Percentiles rank a stretch among this genome's conserved stretches.
Conservation (phyloP, 2,329 filamentous ascomycete genomes). For the Trichophyton benhamiae region DNA sequence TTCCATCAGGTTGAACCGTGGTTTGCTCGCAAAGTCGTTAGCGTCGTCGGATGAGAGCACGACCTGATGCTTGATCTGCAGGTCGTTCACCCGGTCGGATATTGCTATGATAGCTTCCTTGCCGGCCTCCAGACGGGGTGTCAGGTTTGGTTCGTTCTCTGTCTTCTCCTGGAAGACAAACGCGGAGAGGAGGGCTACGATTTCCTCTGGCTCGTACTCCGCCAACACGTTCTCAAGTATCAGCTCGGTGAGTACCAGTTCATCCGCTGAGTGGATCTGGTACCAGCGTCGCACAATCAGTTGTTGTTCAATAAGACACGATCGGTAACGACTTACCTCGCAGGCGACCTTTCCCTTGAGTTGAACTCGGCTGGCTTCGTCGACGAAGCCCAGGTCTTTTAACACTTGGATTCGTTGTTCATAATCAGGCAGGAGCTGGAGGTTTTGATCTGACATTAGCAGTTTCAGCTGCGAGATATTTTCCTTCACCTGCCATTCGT, state of each 20-base stretch:
- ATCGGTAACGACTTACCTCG: slow-evolving; percentile 43
- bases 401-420: slow-evolving; percentile 87
- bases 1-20: slow-evolving; percentile 87
- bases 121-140: slow-evolving; percentile 67
- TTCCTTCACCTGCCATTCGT: slow-evolving; percentile 92
- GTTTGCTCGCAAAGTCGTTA: slow-evolving; percentile 78
- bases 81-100: slow-evolving; percentile 79
- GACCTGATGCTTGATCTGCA: slow-evolving; percentile 83
- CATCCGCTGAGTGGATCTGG: slow-evolving; percentile 83
- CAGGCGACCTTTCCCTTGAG: slow-evolving; percentile 97
- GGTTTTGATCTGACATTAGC: slow-evolving; percentile 87
- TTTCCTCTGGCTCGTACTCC: slow-evolving; percentile 90
- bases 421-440: slow-evolving; percentile 91
- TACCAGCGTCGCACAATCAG: not conserved
- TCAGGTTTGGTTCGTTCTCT: slow-evolving; percentile 64
- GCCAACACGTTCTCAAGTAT: slow-evolving; percentile 94
- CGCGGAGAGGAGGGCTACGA: slow-evolving; percentile 80
- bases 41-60: slow-evolving; percentile 80
- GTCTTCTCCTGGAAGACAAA: slow-evolving; percentile 99
- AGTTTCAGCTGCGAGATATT: slow-evolving; percentile 79
- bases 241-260: slow-evolving; percentile 88
- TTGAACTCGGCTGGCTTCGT: slow-evolving; percentile 73
- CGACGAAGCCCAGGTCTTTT: slow-evolving; percentile 84
- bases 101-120: slow-evolving; percentile 79
- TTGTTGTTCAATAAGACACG: not conserved